phyloP scores from a whole-genome alignment of 2,329 filamentous ascomycete species.

The Anthostomella pinea region DNA sequence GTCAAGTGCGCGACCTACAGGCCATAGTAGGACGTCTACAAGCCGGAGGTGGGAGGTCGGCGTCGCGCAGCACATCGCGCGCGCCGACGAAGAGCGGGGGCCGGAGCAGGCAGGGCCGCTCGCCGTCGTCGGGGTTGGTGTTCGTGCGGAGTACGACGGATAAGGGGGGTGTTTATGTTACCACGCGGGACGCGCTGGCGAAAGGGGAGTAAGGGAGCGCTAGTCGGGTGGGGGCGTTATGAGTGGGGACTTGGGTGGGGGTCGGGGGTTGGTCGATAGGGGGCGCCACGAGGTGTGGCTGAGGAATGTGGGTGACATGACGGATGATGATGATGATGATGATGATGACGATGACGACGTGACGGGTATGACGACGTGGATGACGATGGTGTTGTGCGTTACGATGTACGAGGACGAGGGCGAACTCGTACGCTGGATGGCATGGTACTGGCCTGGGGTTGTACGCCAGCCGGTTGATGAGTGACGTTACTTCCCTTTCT shows the following conservation, averaged over 20 bases:
- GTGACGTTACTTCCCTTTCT: no score
- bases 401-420: conserved; percentile 8
- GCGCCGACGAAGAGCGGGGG: conserved; percentile 11
- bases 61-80: conserved; percentile 28
- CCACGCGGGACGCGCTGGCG: conserved; percentile 27
- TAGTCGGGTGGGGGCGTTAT: conserved; percentile 5
- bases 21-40: conserved; percentile 13
- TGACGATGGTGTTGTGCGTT: conserved; percentile 3
- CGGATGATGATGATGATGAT: conserved; percentile 6
- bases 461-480: no score
- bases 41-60: conserved; percentile 9
- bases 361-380: conserved; percentile 5
- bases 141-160: conserved; percentile 26
- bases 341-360: conserved; percentile 5
- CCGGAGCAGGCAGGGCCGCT: conserved; percentile 25
- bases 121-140: conserved; percentile 25
- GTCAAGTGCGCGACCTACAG: conserved; percentile 20
- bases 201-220: conserved; percentile 15
- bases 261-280: no score
- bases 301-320: no score
- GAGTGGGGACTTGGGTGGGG: no score
- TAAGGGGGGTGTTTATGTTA: conserved; percentile 25
- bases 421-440: conserved; percentile 6
- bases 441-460: no score
- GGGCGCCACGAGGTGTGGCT: no score